Evolutionary conservation across 306 rosid genomes (phyloP), one percentile per base, ranked within the genome.

Genomic region (peach (Prunus persica)): DNA sequence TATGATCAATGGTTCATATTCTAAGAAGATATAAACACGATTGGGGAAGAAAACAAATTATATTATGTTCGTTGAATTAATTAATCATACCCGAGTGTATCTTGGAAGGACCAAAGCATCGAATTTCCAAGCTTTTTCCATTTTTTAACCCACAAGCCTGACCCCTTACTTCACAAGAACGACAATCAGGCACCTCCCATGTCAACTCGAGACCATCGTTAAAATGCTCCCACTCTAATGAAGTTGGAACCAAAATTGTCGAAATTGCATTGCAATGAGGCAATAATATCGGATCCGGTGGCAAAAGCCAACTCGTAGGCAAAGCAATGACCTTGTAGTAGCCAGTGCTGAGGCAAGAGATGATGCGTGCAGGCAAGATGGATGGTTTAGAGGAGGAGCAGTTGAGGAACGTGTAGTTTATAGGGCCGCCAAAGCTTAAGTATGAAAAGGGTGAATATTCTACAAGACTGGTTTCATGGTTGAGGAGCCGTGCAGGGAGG

Each of bases 141-240:
- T 70, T 52, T 16, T 70, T 11, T 12, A 19, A 70, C 46, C 41
- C 47, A 6, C 74, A 70, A 51, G 13, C 43, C 2, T 8, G 10
- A 30, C 49, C n/a, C 10, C 63, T 0, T 18, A 6, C n/a, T 52
- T 51, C 75, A 52, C 75, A 52, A 28, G 49, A 52, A 6, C 63
- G 64, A 52, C 75, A 71, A 71, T 32, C 75, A 19, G 75, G 75
- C 25, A 27, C 7, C 11, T 51, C 11, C 74, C 74, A 51, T 4
- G 49, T 9, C 47, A 51, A 18, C 60, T 25, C 15, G 4, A 51
- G 12, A 67, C 50, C 55, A 8, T 10, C 10, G 28, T 27, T 27
- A 57, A 28, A 18, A 52, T 28, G 2, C 15, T 30, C n/a, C 74
- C 61, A 70, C 8, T 70, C 46, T 6, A 27, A 28, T 8, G 62